Evolutionary conservation across 208 protist species (phyloP).

Genomic region (Leishmania tropica): DNA sequence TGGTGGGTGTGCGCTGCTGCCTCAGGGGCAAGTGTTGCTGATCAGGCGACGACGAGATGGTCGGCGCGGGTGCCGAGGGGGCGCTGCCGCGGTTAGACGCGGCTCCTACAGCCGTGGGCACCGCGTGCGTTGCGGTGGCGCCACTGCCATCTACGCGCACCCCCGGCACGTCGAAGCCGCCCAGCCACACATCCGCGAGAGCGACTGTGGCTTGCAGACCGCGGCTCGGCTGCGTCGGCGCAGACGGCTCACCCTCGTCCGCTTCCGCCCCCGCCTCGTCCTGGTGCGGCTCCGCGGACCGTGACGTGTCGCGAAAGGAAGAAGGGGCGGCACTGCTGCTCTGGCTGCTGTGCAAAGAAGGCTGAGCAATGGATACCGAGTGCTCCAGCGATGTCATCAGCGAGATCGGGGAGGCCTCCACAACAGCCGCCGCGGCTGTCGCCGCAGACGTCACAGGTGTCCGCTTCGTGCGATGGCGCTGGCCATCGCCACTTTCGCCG

Average conservation of each 20-base stretch:
- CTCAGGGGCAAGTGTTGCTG: neutral
- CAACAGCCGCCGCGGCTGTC: neutral
- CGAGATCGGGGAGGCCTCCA: conserved; percentile 4
- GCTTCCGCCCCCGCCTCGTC: neutral
- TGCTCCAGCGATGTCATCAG: conserved; percentile 7
- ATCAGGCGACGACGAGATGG: neutral
- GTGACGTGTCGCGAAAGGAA: conserved; percentile 6
- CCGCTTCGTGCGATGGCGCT: neutral
- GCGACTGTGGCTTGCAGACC: neutral
- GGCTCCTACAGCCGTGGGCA: neutral
- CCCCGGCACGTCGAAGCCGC: neutral
- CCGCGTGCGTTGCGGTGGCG: neutral
- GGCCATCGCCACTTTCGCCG: neutral
- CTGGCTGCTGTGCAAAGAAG: conserved; percentile 5
- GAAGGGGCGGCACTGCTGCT: conserved; percentile 7
- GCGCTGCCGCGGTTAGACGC: neutral
- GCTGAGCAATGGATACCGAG: conserved; percentile 2
- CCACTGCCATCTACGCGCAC: neutral
- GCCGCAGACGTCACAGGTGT: neutral
- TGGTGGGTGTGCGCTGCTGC: neutral
- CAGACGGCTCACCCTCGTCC: neutral
- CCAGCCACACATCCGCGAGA: conserved; percentile 13
- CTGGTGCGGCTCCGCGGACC: neutral
- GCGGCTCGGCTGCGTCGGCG: neutral
- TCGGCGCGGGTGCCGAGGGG: neutral